Percentiles rank a stretch among this genome's conserved stretches.
Conservation (phyloP, 345 rosid genomes). For the Mercurialis annua region DNA sequence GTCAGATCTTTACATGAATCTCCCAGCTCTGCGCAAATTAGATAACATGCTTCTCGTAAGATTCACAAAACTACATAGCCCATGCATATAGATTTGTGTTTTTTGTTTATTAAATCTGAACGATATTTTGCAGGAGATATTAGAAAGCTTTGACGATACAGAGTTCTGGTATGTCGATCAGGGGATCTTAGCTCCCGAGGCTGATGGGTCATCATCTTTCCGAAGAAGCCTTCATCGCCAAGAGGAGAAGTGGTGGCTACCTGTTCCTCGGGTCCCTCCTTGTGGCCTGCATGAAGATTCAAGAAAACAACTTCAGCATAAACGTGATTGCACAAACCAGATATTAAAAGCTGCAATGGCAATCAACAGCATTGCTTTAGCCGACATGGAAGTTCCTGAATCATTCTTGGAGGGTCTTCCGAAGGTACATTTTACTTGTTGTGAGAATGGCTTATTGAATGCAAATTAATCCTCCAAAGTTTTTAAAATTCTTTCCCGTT, state of each 20-base stretch:
- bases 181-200: slow-evolving; percentile 73
- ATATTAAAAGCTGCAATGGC: slow-evolving; percentile 98
- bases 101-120: slow-evolving; percentile 16
- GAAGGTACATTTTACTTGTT: slow-evolving; percentile 44
- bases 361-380: slow-evolving; percentile 70
- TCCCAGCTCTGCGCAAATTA: slow-evolving; percentile 88
- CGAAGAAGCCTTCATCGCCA: slow-evolving; percentile 76
- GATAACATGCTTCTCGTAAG: slow-evolving; percentile 98
- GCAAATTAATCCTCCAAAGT: background rate
- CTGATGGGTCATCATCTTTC: slow-evolving; percentile 73
- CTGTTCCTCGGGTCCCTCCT: slow-evolving; percentile 80
- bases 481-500: background rate
- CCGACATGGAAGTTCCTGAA: slow-evolving; percentile 90
- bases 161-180: slow-evolving; percentile 98
- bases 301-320: slow-evolving; percentile 85
- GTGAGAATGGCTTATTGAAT: background rate
- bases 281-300: slow-evolving; percentile 73
- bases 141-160: slow-evolving; percentile 70
- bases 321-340: slow-evolving; percentile 92
- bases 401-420: slow-evolving; percentile 84
- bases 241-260: slow-evolving; percentile 99
- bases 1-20: slow-evolving; percentile 81
- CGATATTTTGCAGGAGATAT: slow-evolving; percentile 57
- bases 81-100: slow-evolving; percentile 4
- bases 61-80: slow-evolving; percentile 8